These are phyloP conservation scores for Glycyrrhiza uralensis DNA, from an alignment of 306 rosid species.

Conservation along the genomic window DNA sequence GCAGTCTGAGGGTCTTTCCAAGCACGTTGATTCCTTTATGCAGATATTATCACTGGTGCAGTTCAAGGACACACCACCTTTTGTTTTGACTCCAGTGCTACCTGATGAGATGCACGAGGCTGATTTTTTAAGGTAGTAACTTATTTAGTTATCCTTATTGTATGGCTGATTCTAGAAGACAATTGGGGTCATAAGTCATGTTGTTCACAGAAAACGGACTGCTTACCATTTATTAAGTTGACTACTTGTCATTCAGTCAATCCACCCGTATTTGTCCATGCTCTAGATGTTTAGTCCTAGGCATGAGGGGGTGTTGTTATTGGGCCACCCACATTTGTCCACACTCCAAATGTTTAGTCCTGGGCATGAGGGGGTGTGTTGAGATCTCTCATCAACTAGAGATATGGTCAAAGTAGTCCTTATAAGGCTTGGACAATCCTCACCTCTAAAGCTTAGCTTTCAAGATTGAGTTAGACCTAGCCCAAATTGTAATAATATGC, in stretches of 20 bases:
- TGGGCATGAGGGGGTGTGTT: too few relatives aligned
- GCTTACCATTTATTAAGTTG: constrained; percentile 3
- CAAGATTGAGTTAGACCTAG: too few relatives aligned
- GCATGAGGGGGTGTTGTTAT: too few relatives aligned
- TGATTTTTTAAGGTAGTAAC: constrained; percentile 61
- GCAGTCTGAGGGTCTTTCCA: constrained; percentile 78
- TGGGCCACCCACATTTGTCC: too few relatives aligned
- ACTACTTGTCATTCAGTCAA: not conserved
- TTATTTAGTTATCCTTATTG: constrained; percentile 20
- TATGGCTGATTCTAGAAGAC: constrained; percentile 15
- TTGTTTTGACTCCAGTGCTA: constrained; percentile 70
- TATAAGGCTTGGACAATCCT: too few relatives aligned
- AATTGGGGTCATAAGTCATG: not conserved
- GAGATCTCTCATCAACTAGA: too few relatives aligned
- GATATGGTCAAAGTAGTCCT: too few relatives aligned
- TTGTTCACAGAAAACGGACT: not conserved
- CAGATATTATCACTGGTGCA: constrained; percentile 84
- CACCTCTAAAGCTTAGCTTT: too few relatives aligned
- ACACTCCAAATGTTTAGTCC: too few relatives aligned
- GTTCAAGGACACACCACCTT: constrained; percentile 54
- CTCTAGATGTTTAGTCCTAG: too few relatives aligned
- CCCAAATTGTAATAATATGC: too few relatives aligned
- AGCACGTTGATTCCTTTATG: constrained; percentile 92
- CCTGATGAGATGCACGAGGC: constrained; percentile 73
- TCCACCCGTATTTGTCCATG: too few relatives aligned